Evolutionary conservation across 805 yeast species (phyloP), one percentile per base, ranked within the genome.

Genomic region (Saccharomyces mikatae): DNA sequence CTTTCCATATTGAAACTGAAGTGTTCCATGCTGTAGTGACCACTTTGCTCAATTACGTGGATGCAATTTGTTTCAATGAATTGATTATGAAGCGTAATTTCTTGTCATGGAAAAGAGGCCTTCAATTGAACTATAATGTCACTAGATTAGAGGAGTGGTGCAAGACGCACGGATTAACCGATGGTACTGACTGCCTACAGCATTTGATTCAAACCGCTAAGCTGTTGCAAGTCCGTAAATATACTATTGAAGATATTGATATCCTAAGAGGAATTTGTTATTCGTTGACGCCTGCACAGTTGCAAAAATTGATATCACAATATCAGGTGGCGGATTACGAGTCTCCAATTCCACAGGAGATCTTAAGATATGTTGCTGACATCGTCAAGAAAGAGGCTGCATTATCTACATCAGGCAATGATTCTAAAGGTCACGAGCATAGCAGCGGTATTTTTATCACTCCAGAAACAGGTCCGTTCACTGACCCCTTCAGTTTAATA

Each of bases 131-230:
- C 70, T 94, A 94, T 74, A 94, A 94, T 71, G 95, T 91, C 53
- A 94, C 99, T 2, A 82, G 98, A 65, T 79, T 94, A 64, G 97
- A 90, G 71, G 99, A 94, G 74, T 94, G 99, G 99, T 92, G 98
- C 73, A 92, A 89, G 74, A 83, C 89, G 6, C 97, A 92, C 70
- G 91, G 87, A 52, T 82, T 94, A 58, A 86, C 87, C 51, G 96
- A 91, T 68, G 96, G 95, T 1, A 81, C 92, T 3, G 82, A 84
- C 41, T 84, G 89, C 66, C 79, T 94, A 68, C 84, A 85, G 58
- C 97, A 91, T 67, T 77, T 94, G 66, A 79, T 90, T 61, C 98
- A 94, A 73, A 92, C 96, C 22, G 91, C 97, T 44, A 94, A 94
- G 74, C 77, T 94, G 56, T 76, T 94, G 66, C 99, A 94, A 73